A percentile compares a stretch with the other conserved stretches of the same genome.
Evolutionary conservation across 2,329 filamentous ascomycete genomes (phyloP).

Genomic region (Graphilbum fragrans): DNA sequence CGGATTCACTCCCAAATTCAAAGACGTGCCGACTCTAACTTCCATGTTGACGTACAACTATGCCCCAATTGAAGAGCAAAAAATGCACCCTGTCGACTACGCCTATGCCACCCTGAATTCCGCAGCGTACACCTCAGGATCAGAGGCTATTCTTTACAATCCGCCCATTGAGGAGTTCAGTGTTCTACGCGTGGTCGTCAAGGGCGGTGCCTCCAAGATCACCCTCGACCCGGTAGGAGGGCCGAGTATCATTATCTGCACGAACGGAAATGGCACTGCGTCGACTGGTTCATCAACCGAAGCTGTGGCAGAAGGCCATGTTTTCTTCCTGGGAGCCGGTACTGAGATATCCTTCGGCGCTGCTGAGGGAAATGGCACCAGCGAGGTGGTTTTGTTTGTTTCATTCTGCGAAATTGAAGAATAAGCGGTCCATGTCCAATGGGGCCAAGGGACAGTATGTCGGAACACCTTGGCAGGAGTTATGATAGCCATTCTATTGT

Average conservation of each 20-base stretch:
- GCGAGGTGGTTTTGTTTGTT: conserved; percentile 79
- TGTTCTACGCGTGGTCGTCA: conserved; percentile 71
- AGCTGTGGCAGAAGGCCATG: conserved; percentile 59
- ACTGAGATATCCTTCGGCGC: conserved; percentile 74
- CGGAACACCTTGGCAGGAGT: no score
- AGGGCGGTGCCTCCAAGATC: conserved; percentile 60
- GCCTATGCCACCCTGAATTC: conserved; percentile 75
- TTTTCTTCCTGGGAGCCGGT: conserved; percentile 79
- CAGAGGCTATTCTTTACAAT: conserved; percentile 68
- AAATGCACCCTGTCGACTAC: conserved; percentile 78
- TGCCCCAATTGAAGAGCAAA: conserved; percentile 87
- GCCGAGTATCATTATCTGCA: conserved; percentile 89
- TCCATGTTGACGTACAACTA: conserved; percentile 92
- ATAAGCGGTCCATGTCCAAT: no score
- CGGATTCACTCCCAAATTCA: conserved; percentile 97
- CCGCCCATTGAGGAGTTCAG: conserved; percentile 95
- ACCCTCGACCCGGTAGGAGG: conserved; percentile 82
- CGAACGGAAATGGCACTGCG: conserved; percentile 69
- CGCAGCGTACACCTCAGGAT: conserved; percentile 67
- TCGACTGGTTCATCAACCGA: conserved; percentile 72
- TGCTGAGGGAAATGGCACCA: conserved; percentile 37
- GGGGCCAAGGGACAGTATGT: no score
- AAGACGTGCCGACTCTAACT: conserved; percentile 82
- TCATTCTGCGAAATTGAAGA: conserved; percentile 72
- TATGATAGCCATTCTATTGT: no score